phyloP scores from a whole-genome alignment of 768 basidiomycete species.

The Auricularia auricula-judae region DNA sequence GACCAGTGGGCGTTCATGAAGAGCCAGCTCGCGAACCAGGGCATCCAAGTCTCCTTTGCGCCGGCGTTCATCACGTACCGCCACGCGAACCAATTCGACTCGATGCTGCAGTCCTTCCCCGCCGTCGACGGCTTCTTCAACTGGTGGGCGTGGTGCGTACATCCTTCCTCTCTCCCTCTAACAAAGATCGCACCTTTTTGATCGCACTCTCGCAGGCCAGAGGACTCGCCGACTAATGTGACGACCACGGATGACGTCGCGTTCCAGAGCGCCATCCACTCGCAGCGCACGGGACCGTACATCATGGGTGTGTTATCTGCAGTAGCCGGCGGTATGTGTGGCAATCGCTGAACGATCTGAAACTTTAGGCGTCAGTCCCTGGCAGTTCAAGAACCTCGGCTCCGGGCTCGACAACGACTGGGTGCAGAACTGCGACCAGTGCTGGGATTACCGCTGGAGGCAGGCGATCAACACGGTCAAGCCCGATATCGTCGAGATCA shows the following conservation, averaged over 20 bases:
- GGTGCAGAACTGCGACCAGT: slow-evolving; percentile 4
- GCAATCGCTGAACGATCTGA: too few relatives aligned
- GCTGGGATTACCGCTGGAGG: slow-evolving; percentile 5
- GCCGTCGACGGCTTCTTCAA: slow-evolving; percentile 23
- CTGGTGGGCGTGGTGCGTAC: slow-evolving; percentile 24
- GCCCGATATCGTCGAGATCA: neutral
- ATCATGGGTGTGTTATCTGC: slow-evolving; percentile 2
- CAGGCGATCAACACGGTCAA: slow-evolving; percentile 2
- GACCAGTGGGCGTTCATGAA: neutral
- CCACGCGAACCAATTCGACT: slow-evolving; percentile 12
- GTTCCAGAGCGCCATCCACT: neutral
- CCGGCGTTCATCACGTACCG: slow-evolving; percentile 21
- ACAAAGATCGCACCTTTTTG: neutral
- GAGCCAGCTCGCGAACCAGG: neutral
- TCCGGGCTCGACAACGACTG: slow-evolving; percentile 3
- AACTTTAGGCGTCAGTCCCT: slow-evolving; percentile 2
- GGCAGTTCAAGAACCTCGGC: slow-evolving; percentile 7
- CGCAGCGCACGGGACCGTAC: slow-evolving; percentile 2
- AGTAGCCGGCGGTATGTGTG: neutral
- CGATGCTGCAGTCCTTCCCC: slow-evolving; percentile 15
- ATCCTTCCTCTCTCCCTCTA: slow-evolving; percentile 14
- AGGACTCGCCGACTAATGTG: slow-evolving; percentile 1
- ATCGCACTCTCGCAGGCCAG: neutral
- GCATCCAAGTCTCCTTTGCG: slow-evolving; percentile 1
- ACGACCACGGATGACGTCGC: slow-evolving; percentile 3